These are phyloP conservation scores for Vachellia pachyceras DNA, from an alignment of 306 rosid genomes.

Conservation along the genomic window DNA sequence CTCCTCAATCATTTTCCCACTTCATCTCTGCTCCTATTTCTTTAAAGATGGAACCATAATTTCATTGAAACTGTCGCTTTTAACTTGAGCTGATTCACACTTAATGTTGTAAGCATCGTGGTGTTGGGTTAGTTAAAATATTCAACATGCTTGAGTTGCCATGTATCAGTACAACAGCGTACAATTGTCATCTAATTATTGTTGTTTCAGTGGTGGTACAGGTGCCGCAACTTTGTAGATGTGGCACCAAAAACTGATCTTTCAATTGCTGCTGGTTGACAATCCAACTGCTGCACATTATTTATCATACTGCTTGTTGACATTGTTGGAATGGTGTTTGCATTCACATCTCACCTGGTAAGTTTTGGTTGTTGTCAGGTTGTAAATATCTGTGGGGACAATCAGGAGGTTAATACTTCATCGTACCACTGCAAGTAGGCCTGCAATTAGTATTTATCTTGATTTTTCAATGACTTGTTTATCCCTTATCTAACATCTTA, in stretches of 20 bases:
- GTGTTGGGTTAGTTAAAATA: neutral
- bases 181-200: neutral
- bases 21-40: neutral
- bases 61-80: neutral
- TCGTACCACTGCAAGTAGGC: conserved; percentile 93
- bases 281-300: conserved; percentile 3
- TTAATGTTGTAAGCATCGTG: neutral
- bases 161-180: no score
- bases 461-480: conserved; percentile 1
- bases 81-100: neutral
- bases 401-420: conserved; percentile 71
- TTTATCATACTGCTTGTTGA: conserved; percentile 5
- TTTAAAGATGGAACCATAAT: neutral
- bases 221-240: neutral
- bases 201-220: no score
- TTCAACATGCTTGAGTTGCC: neutral
- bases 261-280: neutral
- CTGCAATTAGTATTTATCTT: conserved; percentile 24
- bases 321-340: conserved; percentile 6
- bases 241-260: neutral
- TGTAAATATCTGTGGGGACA: conserved; percentile 57
- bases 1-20: no score
- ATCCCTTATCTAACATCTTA: neutral
- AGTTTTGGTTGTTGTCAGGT: conserved; percentile 53
- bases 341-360: conserved; percentile 23